Percentiles rank a stretch among this genome's conserved stretches.
Conservation (phyloP, 2,329 filamentous ascomycete genomes). For the Monosporascus sp. region DNA sequence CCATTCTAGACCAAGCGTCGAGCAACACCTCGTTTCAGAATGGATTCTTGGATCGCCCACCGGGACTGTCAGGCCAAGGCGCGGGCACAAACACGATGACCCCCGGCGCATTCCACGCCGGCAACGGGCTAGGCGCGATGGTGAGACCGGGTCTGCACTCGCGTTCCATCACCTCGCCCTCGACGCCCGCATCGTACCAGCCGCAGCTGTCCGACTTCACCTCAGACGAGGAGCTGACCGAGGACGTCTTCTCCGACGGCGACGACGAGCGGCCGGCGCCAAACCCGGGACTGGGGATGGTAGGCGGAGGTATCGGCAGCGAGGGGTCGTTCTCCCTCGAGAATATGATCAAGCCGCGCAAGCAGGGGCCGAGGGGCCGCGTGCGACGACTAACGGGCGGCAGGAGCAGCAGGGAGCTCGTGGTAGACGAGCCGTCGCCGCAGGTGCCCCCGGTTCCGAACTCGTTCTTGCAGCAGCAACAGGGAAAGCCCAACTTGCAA, state of each 20-base stretch:
- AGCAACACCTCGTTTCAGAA: conserved; percentile 82
- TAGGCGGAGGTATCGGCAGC: neutral
- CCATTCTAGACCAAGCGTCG: conserved; percentile 80
- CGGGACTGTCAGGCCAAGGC: conserved; percentile 50
- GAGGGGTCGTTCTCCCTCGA: conserved; percentile 52
- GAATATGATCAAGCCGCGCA: conserved; percentile 54
- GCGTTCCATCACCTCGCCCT: conserved; percentile 80
- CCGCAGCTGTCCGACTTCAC: conserved; percentile 54
- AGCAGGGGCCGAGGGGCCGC: conserved; percentile 51
- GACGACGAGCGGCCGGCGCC: conserved; percentile 48
- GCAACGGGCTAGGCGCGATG: conserved; percentile 23
- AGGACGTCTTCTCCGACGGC: conserved; percentile 74
- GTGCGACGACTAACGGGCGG: conserved; percentile 60
- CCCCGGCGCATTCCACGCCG: conserved; percentile 50
- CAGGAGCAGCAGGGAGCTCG: conserved; percentile 10
- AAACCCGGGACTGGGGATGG: conserved; percentile 13
- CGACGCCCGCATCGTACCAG: conserved; percentile 50
- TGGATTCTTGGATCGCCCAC: conserved; percentile 71
- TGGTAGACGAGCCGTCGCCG: conserved; percentile 29
- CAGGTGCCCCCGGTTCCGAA: conserved; percentile 37
- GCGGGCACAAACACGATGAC: conserved; percentile 55
- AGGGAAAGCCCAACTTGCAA: conserved; percentile 10
- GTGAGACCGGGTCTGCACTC: conserved; percentile 66
- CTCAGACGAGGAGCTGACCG: conserved; percentile 70
- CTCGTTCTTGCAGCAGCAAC: conserved; percentile 23